phyloP scores from a whole-genome alignment of 495 filamentous ascomycete genomes.

The Xylaria intraflava region DNA sequence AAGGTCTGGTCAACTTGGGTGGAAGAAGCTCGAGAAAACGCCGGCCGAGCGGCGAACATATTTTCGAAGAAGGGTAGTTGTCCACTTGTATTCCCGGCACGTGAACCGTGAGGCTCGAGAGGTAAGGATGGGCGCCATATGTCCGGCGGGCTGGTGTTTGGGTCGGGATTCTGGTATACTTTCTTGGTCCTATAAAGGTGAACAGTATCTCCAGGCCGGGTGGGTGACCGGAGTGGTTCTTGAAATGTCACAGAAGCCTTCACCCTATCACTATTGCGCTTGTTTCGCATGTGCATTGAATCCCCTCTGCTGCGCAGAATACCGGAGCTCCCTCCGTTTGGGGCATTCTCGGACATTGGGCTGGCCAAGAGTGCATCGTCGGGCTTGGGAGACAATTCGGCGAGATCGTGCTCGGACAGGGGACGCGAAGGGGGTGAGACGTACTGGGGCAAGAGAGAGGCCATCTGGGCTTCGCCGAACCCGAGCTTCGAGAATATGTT shows the following conservation, averaged over 20 bases:
- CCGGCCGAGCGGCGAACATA: slow-evolving; percentile 19
- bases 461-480: slow-evolving; percentile 17
- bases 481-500: slow-evolving; percentile 21
- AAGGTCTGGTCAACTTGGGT: slow-evolving; percentile 22
- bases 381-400: slow-evolving; percentile 36
- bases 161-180: background rate
- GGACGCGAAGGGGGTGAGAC: slow-evolving; percentile 14
- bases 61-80: slow-evolving; percentile 22
- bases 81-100: background rate
- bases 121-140: slow-evolving; percentile 19
- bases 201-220: background rate
- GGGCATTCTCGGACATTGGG: background rate
- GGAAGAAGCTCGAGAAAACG: slow-evolving; percentile 7
- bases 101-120: slow-evolving; percentile 8
- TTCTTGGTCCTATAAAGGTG: background rate
- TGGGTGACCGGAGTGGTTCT: slow-evolving; percentile 4
- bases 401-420: slow-evolving; percentile 33
- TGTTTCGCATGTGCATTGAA: background rate
- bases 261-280: background rate
- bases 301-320: background rate
- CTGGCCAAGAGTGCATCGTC: slow-evolving; percentile 28
- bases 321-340: background rate
- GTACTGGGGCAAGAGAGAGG: slow-evolving; percentile 20
- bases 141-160: slow-evolving; percentile 8
- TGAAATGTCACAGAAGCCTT: slow-evolving; percentile 10